phyloP scores from a whole-genome alignment of 148 eudicot genomes.

The Polygonum maritimum region DNA sequence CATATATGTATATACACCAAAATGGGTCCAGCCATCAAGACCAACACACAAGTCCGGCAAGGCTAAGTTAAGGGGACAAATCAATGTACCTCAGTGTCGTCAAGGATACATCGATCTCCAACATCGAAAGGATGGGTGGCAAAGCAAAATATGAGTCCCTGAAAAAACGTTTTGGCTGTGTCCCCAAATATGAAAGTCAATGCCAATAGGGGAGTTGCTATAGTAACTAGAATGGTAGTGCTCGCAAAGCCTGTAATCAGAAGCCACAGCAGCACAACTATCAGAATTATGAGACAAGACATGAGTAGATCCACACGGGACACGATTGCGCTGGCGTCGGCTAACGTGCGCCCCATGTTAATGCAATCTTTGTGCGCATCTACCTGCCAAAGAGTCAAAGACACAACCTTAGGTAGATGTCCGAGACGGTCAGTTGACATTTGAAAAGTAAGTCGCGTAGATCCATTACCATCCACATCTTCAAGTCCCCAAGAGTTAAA shows the following conservation, averaged over 20 bases:
- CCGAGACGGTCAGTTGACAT: too few species aligned
- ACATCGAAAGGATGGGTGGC: background rate
- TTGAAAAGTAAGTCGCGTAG: too few species aligned
- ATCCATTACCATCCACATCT: too few species aligned
- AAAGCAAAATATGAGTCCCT: background rate
- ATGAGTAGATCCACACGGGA: background rate
- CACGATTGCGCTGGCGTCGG: background rate
- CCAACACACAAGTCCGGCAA: too few species aligned
- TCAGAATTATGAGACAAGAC: background rate
- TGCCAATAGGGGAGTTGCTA: background rate
- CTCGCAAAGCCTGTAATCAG: background rate
- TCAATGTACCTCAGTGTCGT: background rate
- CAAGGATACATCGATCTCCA: background rate
- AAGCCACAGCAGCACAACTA: background rate
- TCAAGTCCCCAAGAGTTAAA: too few species aligned
- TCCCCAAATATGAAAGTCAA: background rate
- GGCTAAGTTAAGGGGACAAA: too few species aligned
- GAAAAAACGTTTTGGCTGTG: background rate
- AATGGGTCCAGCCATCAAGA: too few species aligned
- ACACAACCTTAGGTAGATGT: too few species aligned
- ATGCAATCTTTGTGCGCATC: background rate
- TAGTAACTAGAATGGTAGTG: background rate
- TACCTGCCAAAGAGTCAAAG: too few species aligned
- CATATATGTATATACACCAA: too few species aligned
- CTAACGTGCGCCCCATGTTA: background rate